Evolutionary conservation across 495 filamentous ascomycete genomes (phyloP).

Genomic region (Haplographium delicatum): DNA sequence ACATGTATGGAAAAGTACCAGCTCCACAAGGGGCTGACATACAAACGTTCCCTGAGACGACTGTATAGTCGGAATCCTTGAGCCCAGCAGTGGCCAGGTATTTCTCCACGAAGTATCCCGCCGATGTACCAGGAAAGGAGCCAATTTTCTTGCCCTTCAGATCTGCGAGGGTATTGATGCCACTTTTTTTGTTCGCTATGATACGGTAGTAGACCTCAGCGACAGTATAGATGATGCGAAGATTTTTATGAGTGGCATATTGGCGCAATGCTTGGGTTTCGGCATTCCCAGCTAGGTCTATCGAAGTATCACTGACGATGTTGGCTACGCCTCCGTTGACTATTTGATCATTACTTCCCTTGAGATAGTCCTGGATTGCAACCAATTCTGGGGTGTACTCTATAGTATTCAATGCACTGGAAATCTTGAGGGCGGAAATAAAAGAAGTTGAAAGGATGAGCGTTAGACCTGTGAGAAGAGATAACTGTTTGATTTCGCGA

Average conservation of each 20-base stretch:
- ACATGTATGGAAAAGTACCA: conserved; percentile 33
- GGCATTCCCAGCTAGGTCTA: conserved; percentile 38
- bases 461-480: too few species aligned
- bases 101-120: conserved; percentile 35
- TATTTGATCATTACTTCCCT: conserved; percentile 20
- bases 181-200: conserved; percentile 36
- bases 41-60: conserved; percentile 32
- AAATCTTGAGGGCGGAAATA: conserved; percentile 24
- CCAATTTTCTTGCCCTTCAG: conserved; percentile 41
- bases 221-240: conserved; percentile 38
- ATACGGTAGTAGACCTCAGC: conserved; percentile 39
- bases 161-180: conserved; percentile 30
- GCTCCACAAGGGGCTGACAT: conserved; percentile 34
- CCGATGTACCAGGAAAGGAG: conserved; percentile 33
- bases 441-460: not conserved
- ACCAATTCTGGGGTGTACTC: conserved; percentile 32
- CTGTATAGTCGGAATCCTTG: conserved; percentile 27
- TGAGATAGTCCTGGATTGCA: conserved; percentile 31
- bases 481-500: too few species aligned
- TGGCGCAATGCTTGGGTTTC: conserved; percentile 40
- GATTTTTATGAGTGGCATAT: conserved; percentile 33
- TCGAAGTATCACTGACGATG: conserved; percentile 23
- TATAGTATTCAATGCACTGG: conserved; percentile 26
- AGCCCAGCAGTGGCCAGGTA: conserved; percentile 32
- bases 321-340: conserved; percentile 31